Evolutionary conservation across 75 land plant genomes (phyloP).

Genomic region (Cryptomeria japonica): DNA sequence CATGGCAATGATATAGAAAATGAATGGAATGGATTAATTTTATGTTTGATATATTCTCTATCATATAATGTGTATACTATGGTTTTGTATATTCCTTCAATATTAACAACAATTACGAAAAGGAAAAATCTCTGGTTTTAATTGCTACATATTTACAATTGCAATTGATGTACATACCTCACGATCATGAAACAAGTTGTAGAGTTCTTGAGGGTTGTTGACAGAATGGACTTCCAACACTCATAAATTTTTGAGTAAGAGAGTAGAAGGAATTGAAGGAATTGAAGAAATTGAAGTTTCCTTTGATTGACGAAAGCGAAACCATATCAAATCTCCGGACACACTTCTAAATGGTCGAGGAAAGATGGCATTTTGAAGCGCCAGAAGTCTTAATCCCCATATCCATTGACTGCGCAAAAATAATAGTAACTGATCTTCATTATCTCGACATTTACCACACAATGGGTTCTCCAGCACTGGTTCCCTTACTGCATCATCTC

Average conservation of each 20-base stretch:
- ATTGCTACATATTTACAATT: too few relatives aligned
- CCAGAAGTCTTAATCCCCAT: not conserved
- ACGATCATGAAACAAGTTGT: not conserved
- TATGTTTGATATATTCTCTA: too few relatives aligned
- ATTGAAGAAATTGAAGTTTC: too few relatives aligned
- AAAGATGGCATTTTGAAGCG: not conserved
- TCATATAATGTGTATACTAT: too few relatives aligned
- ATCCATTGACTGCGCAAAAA: not conserved
- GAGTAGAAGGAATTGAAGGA: not conserved
- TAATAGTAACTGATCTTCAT: not conserved
- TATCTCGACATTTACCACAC: too few relatives aligned
- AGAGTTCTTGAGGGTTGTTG: not conserved
- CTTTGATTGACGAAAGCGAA: not conserved
- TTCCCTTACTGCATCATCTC: not conserved
- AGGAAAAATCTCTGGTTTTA: not conserved
- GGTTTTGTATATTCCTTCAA: too few relatives aligned
- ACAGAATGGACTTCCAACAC: not conserved
- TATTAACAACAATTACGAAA: too few relatives aligned
- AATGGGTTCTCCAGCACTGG: too few relatives aligned
- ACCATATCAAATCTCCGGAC: constrained; percentile 4
- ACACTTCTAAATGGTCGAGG: not conserved
- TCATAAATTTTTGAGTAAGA: not conserved
- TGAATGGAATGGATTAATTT: too few relatives aligned
- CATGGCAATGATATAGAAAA: too few relatives aligned
- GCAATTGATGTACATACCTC: not conserved